Evolutionary conservation across 202 grass and related monocot genomes (phyloP), one percentile per base, ranked within the genome.

Genomic region (Digitaria exilis): DNA sequence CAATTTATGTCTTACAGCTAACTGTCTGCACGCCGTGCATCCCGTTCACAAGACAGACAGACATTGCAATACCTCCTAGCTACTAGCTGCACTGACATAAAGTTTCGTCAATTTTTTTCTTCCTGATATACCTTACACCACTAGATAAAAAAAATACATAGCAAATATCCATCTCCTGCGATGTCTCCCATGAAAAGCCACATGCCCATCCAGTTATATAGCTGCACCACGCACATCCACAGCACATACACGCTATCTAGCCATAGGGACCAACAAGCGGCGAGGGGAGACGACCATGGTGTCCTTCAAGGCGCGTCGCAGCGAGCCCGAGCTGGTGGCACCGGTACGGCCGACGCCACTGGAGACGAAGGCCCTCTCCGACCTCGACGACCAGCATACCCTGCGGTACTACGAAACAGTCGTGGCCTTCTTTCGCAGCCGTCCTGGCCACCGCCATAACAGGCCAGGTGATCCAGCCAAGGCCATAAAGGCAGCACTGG

Each of bases 311-410:
- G 76, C 85, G 1, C 75, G 67, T 19, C 87, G 90, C 75, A 78
- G 73, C 5, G 54, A 77, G 34, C 80, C 84, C 0, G 79, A 75
- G 76, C 59, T 86, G 31, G 34, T 94, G 22, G 2, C 57, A 2
- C 92, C 92, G 21, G 73, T 82, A 4, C 54, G 78, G 46, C 22
- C 85, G 11, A 95, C 87, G 19, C 90, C 90, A 4, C 42, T 41
- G 0, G 92, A 92, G 77, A 70, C 86, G 25, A 90, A 95, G 49
- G 57, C 64, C 26, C 82, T 95, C 29, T 95, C 92, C 22, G 90
- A 92, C 82, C 67, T 91, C 48, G 90, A 96, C 39, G 85, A 96
- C 73, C 93, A 96, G 39, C 52, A 54, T 0, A 59, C 65, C 7
- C 76, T 96, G 19, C 79, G 89, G 6, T 87, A 66, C 60, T 89